Percentiles rank a stretch among this genome's conserved stretches.
Evolutionary conservation across 441 rosid species (phyloP).

Genomic region (Hura crepitans): DNA sequence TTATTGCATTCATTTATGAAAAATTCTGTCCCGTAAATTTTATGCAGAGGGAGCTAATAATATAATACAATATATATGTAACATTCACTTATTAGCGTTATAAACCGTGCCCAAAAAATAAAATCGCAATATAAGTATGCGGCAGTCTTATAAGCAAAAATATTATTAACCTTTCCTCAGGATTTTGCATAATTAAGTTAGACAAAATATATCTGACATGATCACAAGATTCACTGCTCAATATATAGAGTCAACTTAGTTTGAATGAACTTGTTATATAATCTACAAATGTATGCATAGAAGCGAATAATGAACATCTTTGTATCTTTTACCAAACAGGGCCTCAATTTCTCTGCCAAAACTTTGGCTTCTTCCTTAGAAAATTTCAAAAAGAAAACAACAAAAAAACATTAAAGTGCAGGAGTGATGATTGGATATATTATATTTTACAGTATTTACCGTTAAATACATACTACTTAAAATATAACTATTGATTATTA

Average conservation of each 20-base stretch:
- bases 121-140: too few species aligned
- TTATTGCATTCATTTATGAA: too few species aligned
- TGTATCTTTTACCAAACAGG: neutral
- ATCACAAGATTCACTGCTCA: conserved; percentile 9
- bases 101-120: too few species aligned
- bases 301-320: neutral
- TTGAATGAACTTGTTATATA: neutral
- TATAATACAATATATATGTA: too few species aligned
- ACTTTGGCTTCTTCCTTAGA: neutral
- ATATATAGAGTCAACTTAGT: neutral
- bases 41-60: too few species aligned
- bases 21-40: too few species aligned
- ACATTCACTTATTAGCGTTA: too few species aligned
- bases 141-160: too few species aligned
- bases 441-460: too few species aligned
- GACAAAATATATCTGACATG: neutral
- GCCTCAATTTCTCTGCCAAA: conserved; percentile 1
- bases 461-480: too few species aligned
- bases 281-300: neutral
- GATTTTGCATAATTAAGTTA: neutral
- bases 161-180: neutral
- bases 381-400: conserved; percentile 5
- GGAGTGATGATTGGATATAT: too few species aligned
- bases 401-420: conserved; percentile 7
- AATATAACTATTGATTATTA: too few species aligned